phyloP scores from a whole-genome alignment of 2,329 filamentous ascomycete species.

The Pyricularia pennisetigena region DNA sequence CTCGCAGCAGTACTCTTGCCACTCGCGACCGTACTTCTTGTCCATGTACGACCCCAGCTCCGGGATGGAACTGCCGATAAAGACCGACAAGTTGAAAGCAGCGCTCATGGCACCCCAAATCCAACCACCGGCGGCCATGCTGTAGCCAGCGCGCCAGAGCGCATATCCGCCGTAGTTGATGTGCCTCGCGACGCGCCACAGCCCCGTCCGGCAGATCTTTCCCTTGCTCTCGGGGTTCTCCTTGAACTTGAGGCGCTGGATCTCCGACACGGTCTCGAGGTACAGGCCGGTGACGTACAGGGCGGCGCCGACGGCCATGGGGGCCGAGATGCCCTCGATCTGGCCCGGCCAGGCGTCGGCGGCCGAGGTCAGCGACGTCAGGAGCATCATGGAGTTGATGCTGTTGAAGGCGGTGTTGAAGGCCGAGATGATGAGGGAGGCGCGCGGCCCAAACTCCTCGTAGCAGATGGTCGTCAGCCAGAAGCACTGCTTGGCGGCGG shows the following conservation, averaged over 20 bases:
- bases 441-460: conserved; percentile 35
- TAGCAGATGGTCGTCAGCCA: conserved; percentile 36
- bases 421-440: conserved; percentile 30
- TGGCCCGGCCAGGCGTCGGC: conserved; percentile 17
- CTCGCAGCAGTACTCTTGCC: conserved; percentile 25
- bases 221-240: conserved; percentile 23
- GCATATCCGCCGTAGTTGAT: conserved; percentile 30
- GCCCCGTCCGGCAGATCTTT: conserved; percentile 24
- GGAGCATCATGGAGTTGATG: conserved; percentile 43
- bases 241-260: conserved; percentile 39
- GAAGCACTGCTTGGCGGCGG: conserved; percentile 44
- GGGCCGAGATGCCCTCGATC: conserved; percentile 16
- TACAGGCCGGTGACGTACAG: conserved; percentile 41
- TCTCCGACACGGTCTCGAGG: conserved; percentile 44
- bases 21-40: conserved; percentile 25
- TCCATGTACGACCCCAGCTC: conserved; percentile 27
- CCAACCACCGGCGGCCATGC: conserved; percentile 25
- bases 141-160: conserved; percentile 22
- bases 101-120: conserved; percentile 20
- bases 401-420: conserved; percentile 48
- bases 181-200: conserved; percentile 29
- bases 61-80: conserved; percentile 19
- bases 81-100: conserved; percentile 19
- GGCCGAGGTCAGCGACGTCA: conserved; percentile 34
- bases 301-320: conserved; percentile 34